phyloP scores from a whole-genome alignment of 1,284 basidiomycete species.

The Apiotrichum sp. region DNA sequence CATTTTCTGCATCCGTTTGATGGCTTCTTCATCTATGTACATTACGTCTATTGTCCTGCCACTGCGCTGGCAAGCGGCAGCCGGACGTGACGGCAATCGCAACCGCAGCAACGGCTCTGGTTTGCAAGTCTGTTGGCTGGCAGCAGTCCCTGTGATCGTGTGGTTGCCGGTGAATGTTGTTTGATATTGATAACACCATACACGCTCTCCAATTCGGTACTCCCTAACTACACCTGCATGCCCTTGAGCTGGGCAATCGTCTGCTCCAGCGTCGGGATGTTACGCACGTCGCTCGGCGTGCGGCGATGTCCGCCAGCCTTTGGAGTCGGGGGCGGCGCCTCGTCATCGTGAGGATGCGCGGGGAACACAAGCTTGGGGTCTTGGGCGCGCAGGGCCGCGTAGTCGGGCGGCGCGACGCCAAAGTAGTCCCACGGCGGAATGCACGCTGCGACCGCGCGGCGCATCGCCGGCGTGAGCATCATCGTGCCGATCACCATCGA shows the following conservation, averaged over 20 bases:
- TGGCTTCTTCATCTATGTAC: too few species aligned
- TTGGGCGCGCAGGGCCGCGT: constrained; percentile 27
- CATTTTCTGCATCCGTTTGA: too few species aligned
- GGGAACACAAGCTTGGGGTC: neutral
- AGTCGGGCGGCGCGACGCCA: constrained; percentile 40
- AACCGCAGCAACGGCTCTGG: too few species aligned
- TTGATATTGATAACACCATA: too few species aligned
- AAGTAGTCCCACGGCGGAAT: constrained; percentile 46
- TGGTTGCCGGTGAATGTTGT: too few species aligned
- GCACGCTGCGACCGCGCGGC: constrained; percentile 86
- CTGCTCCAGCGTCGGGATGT: neutral
- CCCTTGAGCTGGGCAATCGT: neutral
- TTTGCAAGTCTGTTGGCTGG: too few species aligned
- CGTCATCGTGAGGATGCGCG: neutral
- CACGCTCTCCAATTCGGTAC: too few species aligned
- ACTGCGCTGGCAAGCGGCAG: too few species aligned
- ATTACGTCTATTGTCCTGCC: too few species aligned
- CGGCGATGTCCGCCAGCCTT: neutral
- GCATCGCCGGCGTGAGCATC: constrained; percentile 90
- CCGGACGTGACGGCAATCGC: too few species aligned
- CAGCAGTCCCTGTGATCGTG: too few species aligned
- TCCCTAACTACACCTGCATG: neutral
- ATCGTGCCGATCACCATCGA: constrained; percentile 87
- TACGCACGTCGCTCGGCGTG: neutral
- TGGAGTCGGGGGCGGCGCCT: too few species aligned